Conservation (phyloP, 257 asterid genomes). For the Salvia rosmarinus region DNA sequence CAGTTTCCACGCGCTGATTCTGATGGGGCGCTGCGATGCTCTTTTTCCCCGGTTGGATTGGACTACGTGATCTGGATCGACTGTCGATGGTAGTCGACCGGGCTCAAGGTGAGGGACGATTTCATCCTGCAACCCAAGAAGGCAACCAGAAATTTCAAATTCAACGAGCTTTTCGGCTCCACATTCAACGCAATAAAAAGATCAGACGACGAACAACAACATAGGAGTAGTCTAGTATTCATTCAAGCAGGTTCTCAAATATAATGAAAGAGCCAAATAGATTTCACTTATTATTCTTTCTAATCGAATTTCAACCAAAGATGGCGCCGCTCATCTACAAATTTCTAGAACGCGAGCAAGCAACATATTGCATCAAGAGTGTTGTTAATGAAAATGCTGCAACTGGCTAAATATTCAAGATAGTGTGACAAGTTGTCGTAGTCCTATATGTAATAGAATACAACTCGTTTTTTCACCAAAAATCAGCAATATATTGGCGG, state of each 20-base stretch:
- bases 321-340: not conserved
- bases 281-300: not conserved
- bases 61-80: constrained; percentile 70
- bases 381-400: no score
- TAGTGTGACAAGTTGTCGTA: not conserved
- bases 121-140: constrained; percentile 63
- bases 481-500: not conserved
- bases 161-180: not conserved
- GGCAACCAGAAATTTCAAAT: not conserved
- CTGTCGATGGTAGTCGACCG: constrained; percentile 87
- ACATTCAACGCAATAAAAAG: not conserved
- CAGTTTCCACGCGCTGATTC: constrained; percentile 96
- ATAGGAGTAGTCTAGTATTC: not conserved
- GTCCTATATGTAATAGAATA: not conserved
- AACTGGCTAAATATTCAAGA: no score
- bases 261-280: not conserved
- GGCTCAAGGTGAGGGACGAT: constrained; percentile 89
- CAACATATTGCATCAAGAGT: no score
- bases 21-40: constrained; percentile 67
- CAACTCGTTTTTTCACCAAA: not conserved
- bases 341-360: no score
- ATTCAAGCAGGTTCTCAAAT: constrained; percentile 8
- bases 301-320: not conserved
- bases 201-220: not conserved
- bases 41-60: constrained; percentile 67